These are phyloP conservation scores for Penicillium daleae DNA, from an alignment of 495 filamentous ascomycete species.

Conservation along the genomic window DNA sequence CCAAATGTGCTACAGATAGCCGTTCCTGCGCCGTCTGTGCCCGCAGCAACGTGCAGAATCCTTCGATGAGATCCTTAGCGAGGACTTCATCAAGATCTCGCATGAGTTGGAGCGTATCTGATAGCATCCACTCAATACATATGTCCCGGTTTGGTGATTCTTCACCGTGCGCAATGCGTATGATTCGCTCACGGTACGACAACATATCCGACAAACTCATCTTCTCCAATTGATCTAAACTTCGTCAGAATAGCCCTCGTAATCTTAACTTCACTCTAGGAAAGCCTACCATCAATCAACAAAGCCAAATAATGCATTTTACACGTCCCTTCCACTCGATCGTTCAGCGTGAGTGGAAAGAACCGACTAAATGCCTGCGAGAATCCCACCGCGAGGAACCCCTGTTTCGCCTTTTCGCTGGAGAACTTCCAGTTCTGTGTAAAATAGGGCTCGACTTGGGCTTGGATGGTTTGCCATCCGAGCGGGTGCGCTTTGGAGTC, in stretches of 20 bases:
- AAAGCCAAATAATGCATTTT: constrained; percentile 25
- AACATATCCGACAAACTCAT: constrained; percentile 26
- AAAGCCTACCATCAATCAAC: constrained; percentile 27
- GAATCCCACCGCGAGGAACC: constrained; percentile 23
- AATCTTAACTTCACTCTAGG: neutral
- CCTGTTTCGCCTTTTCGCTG: constrained; percentile 22
- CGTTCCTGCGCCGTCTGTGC: constrained; percentile 24
- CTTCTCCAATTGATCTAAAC: constrained; percentile 30
- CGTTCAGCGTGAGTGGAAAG: constrained; percentile 23
- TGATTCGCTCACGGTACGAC: constrained; percentile 24
- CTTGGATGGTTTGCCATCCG: constrained; percentile 26
- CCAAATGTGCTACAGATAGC: constrained; percentile 16
- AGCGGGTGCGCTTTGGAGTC: constrained; percentile 22
- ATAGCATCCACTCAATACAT: constrained; percentile 27
- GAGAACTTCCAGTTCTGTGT: constrained; percentile 21
- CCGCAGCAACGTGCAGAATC: constrained; percentile 26
- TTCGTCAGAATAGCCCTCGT: neutral
- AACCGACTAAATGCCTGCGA: constrained; percentile 28
- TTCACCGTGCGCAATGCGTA: constrained; percentile 17
- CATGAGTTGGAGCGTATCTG: constrained; percentile 21
- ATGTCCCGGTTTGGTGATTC: constrained; percentile 9
- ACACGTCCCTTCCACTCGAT: constrained; percentile 24
- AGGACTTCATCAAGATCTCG: constrained; percentile 17
- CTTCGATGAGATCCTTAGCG: constrained; percentile 20
- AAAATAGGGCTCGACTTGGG: constrained; percentile 26